A percentile compares a stretch with the other conserved stretches of the same genome.
Conservation (phyloP, 2,329 filamentous ascomycete genomes). For the Hymenoscyphus fructigenus region DNA sequence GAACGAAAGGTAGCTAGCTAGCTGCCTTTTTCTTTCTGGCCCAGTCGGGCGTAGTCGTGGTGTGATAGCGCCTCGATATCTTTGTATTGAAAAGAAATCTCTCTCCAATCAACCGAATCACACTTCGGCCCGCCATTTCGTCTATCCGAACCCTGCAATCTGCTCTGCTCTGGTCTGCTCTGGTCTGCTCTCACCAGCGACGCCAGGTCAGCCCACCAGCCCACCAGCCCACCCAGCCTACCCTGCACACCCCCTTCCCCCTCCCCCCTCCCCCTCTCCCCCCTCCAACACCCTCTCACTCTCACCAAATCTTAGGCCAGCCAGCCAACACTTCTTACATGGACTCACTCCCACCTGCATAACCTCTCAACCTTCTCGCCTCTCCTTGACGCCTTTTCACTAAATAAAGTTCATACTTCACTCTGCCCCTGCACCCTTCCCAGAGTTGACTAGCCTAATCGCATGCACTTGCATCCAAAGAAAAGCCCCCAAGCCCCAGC, state of each 20-base stretch:
- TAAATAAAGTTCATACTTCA: not conserved
- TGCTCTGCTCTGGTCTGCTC: not conserved
- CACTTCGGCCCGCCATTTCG: too few relatives aligned
- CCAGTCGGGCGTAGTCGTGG: conserved; percentile 1
- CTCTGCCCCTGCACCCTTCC: not conserved
- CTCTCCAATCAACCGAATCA: too few relatives aligned
- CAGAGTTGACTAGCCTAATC: conserved; percentile 2
- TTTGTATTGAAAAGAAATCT: not conserved
- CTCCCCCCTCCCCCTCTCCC: not conserved
- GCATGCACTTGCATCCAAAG: not conserved
- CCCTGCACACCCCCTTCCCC: not conserved
- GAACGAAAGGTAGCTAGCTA: not conserved
- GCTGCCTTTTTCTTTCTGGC: not conserved
- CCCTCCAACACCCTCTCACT: not conserved
- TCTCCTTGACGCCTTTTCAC: not conserved
- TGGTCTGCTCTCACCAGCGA: not conserved
- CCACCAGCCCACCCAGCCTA: not conserved
- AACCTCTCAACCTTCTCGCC: not conserved
- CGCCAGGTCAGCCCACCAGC: not conserved
- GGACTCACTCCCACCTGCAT: not conserved
- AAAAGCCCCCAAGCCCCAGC: not conserved
- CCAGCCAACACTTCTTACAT: not conserved
- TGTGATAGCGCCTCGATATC: not conserved
- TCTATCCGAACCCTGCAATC: too few relatives aligned
- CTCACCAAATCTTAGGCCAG: not conserved